Conservation (phyloP, 352 stramenopile genomes). For the Pythium aristosporum region DNA sequence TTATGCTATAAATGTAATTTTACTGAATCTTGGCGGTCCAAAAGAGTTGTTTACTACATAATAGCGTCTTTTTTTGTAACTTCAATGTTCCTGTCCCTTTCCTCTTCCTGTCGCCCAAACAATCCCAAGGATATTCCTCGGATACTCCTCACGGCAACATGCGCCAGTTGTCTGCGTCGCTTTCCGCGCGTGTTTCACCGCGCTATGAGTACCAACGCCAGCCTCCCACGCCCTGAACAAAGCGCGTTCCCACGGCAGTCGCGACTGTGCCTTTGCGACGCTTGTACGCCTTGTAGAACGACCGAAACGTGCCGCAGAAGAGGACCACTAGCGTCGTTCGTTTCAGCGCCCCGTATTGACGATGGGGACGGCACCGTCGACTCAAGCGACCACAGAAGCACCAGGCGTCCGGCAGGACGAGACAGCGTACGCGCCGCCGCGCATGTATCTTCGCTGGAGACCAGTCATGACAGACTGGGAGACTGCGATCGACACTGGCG, state of each 20-base stretch:
- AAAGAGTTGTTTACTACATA: too few species aligned
- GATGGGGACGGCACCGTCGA: not conserved
- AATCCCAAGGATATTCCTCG: not conserved
- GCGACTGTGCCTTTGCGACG: not conserved
- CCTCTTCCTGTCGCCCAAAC: not conserved
- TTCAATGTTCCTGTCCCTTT: not conserved
- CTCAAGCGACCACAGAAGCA: not conserved
- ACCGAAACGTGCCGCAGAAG: not conserved
- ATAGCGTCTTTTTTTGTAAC: not conserved
- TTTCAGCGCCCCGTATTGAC: not conserved
- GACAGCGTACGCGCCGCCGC: not conserved
- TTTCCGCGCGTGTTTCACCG: not conserved
- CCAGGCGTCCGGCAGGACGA: not conserved
- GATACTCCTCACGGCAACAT: not conserved
- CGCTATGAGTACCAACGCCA: not conserved
- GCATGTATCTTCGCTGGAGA: constrained; percentile 7
- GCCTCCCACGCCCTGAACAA: not conserved
- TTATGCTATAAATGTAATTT: too few species aligned
- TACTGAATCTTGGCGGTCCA: too few species aligned
- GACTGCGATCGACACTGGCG: not conserved
- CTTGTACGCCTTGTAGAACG: not conserved
- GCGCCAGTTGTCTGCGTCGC: not conserved
- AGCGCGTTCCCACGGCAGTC: not conserved
- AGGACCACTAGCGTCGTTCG: not conserved
- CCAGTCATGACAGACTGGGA: not conserved